These are phyloP conservation scores for Clavispora carvajalis DNA, from an alignment of 805 yeast genomes.

Conservation along the genomic window DNA sequence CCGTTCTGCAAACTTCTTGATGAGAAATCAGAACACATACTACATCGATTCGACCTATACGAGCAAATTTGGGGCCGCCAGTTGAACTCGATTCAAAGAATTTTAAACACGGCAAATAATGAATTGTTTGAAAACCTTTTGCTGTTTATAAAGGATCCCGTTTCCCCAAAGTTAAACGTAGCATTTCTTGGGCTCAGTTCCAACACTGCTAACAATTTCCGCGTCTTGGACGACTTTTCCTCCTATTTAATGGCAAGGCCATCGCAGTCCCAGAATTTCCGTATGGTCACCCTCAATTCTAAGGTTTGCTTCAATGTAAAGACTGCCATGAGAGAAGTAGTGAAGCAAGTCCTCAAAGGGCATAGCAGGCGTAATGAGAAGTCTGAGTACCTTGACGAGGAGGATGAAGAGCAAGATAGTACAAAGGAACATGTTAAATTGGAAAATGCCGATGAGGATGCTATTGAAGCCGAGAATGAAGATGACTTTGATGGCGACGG, in stretches of 20 bases:
- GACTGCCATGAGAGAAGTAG: conserved; percentile 27
- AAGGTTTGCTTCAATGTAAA: conserved; percentile 31
- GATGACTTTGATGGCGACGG: conserved; percentile 13
- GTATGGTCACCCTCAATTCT: conserved; percentile 24
- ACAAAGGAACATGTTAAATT: conserved; percentile 1
- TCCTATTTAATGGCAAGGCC: conserved; percentile 9
- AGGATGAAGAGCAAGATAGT: not conserved
- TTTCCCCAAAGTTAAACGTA: conserved; percentile 19
- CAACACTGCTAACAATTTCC: conserved; percentile 36
- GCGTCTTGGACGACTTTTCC: conserved; percentile 34
- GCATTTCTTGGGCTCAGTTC: conserved; percentile 35
- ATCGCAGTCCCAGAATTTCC: conserved; percentile 11
- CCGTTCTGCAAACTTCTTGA: conserved; percentile 21
- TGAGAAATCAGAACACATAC: conserved; percentile 20
- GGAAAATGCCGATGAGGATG: conserved; percentile 8
- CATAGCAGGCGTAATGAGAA: not conserved
- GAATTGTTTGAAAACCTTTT: conserved; percentile 24
- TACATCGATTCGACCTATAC: conserved; percentile 20
- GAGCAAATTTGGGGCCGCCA: conserved; percentile 27
- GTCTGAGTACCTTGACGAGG: not conserved
- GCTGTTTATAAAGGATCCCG: conserved; percentile 17
- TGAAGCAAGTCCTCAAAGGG: conserved; percentile 24
- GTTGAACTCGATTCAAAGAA: conserved; percentile 20
- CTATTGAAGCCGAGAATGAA: conserved; percentile 9
- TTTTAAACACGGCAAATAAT: conserved; percentile 29